A percentile compares a stretch with the other conserved stretches of the same genome.
phyloP scores from a whole-genome alignment of 441 rosid genomes.

The Gossypium lobatum region DNA sequence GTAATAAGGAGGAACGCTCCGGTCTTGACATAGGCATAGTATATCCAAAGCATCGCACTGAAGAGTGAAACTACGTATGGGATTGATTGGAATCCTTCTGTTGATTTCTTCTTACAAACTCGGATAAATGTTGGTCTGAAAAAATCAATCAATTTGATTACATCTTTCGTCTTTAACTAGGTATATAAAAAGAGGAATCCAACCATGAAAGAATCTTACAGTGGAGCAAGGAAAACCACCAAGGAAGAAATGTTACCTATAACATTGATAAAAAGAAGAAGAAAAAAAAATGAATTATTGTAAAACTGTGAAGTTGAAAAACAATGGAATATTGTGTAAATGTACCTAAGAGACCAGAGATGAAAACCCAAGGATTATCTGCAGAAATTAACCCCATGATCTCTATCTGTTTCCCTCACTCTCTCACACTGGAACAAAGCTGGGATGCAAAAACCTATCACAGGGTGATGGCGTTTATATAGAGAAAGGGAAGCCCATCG shows the following conservation, averaged over 20 bases:
- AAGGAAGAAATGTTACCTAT: slow-evolving; percentile 49
- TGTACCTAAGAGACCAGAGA: slow-evolving; percentile 59
- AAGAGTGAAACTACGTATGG: slow-evolving; percentile 44
- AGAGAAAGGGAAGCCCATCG: not conserved
- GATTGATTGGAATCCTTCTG: slow-evolving; percentile 49
- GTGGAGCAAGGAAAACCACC: slow-evolving; percentile 48
- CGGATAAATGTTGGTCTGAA: slow-evolving; percentile 51
- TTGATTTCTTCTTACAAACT: slow-evolving; percentile 50
- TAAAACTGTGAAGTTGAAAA: not conserved
- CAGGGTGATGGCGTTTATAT: not conserved
- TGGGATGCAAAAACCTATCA: not conserved
- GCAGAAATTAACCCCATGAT: slow-evolving; percentile 37
- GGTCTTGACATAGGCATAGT: slow-evolving; percentile 40
- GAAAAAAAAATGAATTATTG: not conserved
- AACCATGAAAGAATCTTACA: slow-evolving; percentile 32
- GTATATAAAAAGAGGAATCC: not conserved
- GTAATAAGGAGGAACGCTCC: slow-evolving; percentile 51
- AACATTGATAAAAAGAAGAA: not conserved
- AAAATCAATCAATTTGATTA: not conserved
- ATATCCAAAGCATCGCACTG: slow-evolving; percentile 56
- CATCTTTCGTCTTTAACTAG: not conserved
- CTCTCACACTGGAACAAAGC: too few species aligned
- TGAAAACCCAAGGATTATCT: slow-evolving; percentile 40
- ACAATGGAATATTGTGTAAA: not conserved
- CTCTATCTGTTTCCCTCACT: slow-evolving; percentile 9